Percentiles rank a stretch among this genome's conserved stretches.
phyloP scores from a whole-genome alignment of 352 stramenopile genomes.

The Phytopythium chamaehyphon region DNA sequence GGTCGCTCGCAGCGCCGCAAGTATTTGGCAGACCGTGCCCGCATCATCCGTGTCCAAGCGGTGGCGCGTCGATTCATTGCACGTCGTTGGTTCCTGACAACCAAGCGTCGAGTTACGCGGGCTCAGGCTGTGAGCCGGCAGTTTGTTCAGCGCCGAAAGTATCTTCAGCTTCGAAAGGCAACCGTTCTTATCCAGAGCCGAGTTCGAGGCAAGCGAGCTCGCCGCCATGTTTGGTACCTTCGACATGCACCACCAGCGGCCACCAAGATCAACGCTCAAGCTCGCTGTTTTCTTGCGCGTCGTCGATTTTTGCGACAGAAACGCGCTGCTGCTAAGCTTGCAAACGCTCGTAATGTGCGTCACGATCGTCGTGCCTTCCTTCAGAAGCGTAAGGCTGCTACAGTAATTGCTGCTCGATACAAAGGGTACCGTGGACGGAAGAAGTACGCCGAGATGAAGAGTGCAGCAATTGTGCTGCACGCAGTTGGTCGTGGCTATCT shows the following conservation, averaged over 20 bases:
- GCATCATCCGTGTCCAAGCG: slow-evolving; percentile 66
- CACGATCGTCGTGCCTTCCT: slow-evolving; percentile 63
- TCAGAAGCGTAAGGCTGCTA: slow-evolving; percentile 52
- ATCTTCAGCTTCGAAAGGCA: slow-evolving; percentile 52
- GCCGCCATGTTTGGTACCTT: slow-evolving; percentile 65
- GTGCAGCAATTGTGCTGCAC: slow-evolving; percentile 71
- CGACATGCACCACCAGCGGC: slow-evolving; percentile 68
- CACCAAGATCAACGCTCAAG: slow-evolving; percentile 77
- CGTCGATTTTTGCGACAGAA: slow-evolving; percentile 67
- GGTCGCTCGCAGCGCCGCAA: slow-evolving; percentile 62
- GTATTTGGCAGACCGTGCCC: slow-evolving; percentile 53
- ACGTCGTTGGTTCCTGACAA: slow-evolving; percentile 42
- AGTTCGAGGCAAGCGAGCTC: slow-evolving; percentile 65
- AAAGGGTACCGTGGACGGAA: slow-evolving; percentile 59
- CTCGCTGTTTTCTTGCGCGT: slow-evolving; percentile 60
- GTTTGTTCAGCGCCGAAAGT: slow-evolving; percentile 74
- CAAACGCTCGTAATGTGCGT: slow-evolving; percentile 69
- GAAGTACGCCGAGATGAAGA: slow-evolving; percentile 69
- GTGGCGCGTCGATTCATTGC: slow-evolving; percentile 67
- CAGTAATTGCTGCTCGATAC: slow-evolving; percentile 70
- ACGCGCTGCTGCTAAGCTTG: slow-evolving; percentile 60
- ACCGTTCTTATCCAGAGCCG: slow-evolving; percentile 71
- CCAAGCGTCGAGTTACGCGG: slow-evolving; percentile 52
- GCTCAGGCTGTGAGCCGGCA: slow-evolving; percentile 69
- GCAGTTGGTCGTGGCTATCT: slow-evolving; percentile 75